These are phyloP conservation scores for Elsinoe batatas DNA, from an alignment of 2,329 filamentous ascomycete genomes.

Conservation along the genomic window DNA sequence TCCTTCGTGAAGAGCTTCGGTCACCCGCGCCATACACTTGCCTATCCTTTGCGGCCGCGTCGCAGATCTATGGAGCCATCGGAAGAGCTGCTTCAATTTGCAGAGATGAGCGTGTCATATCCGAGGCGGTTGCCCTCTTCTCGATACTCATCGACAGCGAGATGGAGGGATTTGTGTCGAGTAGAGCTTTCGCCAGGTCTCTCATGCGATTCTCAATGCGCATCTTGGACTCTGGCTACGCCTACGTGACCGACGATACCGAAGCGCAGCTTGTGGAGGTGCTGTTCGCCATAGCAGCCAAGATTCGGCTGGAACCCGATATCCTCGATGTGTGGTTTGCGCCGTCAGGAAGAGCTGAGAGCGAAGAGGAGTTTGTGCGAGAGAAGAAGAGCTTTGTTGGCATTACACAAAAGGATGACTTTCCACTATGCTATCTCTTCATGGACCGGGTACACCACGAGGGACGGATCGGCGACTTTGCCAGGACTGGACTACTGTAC, in stretches of 20 bases:
- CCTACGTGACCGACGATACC: conserved; percentile 66
- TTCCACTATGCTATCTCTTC: conserved; percentile 88
- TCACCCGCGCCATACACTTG: conserved; percentile 85
- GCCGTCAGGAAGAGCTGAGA: conserved; percentile 28
- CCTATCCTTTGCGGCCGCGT: conserved; percentile 72
- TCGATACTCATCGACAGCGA: conserved; percentile 91
- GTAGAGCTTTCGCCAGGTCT: conserved; percentile 72
- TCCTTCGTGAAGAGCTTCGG: conserved; percentile 81
- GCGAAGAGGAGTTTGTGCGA: conserved; percentile 32
- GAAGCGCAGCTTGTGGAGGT: conserved; percentile 86
- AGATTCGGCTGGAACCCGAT: conserved; percentile 79
- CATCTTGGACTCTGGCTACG: conserved; percentile 63
- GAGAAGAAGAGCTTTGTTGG: conserved; percentile 66
- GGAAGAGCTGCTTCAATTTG: conserved; percentile 80
- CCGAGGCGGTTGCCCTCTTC: conserved; percentile 76
- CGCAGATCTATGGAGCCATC: conserved; percentile 82
- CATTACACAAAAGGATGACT: conserved; percentile 77
- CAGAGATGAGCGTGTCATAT: conserved; percentile 76
- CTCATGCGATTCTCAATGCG: conserved; percentile 77
- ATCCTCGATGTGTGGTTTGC: conserved; percentile 91
- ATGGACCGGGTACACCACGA: conserved; percentile 97
- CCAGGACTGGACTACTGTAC: conserved; percentile 84
- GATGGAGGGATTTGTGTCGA: conserved; percentile 89
- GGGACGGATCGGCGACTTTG: conserved; percentile 90
- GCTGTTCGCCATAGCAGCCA: conserved; percentile 90